Evolutionary conservation across 2,329 filamentous ascomycete species (phyloP).

Genomic region (Sarocladium strictum): DNA sequence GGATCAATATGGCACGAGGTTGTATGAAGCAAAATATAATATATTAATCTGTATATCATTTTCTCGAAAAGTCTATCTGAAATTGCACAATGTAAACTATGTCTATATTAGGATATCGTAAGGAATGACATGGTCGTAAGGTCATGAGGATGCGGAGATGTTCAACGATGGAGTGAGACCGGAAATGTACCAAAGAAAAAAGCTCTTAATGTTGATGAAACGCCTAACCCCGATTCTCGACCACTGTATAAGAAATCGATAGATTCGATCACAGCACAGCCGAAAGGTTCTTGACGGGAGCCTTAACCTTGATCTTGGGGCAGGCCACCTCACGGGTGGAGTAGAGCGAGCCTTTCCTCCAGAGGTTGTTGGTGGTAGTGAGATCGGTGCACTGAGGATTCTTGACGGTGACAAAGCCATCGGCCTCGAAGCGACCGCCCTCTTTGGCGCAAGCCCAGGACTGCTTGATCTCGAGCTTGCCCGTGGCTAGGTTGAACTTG

Average conservation of each 20-base stretch:
- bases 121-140: background rate
- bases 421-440: constrained; percentile 22
- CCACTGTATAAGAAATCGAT: background rate
- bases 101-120: background rate
- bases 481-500: constrained; percentile 31
- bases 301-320: constrained; percentile 17
- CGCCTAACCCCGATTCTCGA: background rate
- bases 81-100: background rate
- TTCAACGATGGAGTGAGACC: background rate
- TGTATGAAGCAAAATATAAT: too few relatives aligned
- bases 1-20: too few relatives aligned
- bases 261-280: constrained; percentile 14
- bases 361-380: constrained; percentile 21
- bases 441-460: constrained; percentile 42
- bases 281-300: constrained; percentile 19
- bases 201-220: background rate
- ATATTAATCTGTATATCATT: too few relatives aligned
- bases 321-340: constrained; percentile 23
- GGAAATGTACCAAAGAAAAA: background rate
- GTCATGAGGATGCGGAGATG: background rate
- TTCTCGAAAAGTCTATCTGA: background rate
- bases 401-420: constrained; percentile 19
- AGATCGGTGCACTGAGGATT: constrained; percentile 20
- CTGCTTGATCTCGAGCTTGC: constrained; percentile 38
- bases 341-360: constrained; percentile 25